A percentile compares a stretch with the other conserved stretches of the same genome.
These are phyloP conservation scores for Xylariaceae sp. DNA, from an alignment of 2,329 filamentous ascomycete species.

Conservation along the genomic window DNA sequence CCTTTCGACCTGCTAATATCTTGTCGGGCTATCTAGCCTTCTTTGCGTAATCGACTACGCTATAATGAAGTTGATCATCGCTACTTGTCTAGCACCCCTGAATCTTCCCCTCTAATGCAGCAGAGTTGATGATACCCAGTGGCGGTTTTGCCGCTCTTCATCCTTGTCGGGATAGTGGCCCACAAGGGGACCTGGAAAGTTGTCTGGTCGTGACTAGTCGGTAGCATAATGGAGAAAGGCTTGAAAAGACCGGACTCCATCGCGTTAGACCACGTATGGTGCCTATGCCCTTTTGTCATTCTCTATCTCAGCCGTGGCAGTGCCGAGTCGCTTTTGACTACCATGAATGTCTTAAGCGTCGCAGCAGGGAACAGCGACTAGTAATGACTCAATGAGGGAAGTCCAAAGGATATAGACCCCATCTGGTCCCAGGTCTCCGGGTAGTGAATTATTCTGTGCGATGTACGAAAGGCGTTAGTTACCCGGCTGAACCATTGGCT, in stretches of 20 bases:
- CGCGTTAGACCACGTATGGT: slow-evolving; percentile 31
- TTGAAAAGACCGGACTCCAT: slow-evolving; percentile 32
- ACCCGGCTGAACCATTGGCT: slow-evolving; percentile 36
- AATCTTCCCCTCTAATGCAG: not conserved
- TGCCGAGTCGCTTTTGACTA: no score
- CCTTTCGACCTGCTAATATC: not conserved
- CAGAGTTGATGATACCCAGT: slow-evolving; percentile 9
- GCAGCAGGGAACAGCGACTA: slow-evolving; percentile 25
- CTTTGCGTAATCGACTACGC: not conserved
- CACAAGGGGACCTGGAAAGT: slow-evolving; percentile 29
- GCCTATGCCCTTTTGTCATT: slow-evolving; percentile 29
- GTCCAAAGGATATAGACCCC: slow-evolving; percentile 29
- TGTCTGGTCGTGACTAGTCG: slow-evolving; percentile 33
- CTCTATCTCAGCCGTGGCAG: slow-evolving; percentile 8
- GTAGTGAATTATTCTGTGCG: slow-evolving; percentile 30
- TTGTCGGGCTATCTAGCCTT: not conserved
- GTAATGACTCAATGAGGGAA: slow-evolving; percentile 25
- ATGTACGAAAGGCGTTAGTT: slow-evolving; percentile 30
- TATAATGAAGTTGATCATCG: not conserved
- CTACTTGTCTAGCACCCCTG: slow-evolving; percentile 1
- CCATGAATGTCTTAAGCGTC: slow-evolving; percentile 17
- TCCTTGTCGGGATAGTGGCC: slow-evolving; percentile 34
- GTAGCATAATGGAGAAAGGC: slow-evolving; percentile 31
- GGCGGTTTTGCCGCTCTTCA: slow-evolving; percentile 13
- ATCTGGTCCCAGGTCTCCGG: slow-evolving; percentile 30